Conservation (phyloP, 805 yeast species). For the Starmerella geochares region DNA sequence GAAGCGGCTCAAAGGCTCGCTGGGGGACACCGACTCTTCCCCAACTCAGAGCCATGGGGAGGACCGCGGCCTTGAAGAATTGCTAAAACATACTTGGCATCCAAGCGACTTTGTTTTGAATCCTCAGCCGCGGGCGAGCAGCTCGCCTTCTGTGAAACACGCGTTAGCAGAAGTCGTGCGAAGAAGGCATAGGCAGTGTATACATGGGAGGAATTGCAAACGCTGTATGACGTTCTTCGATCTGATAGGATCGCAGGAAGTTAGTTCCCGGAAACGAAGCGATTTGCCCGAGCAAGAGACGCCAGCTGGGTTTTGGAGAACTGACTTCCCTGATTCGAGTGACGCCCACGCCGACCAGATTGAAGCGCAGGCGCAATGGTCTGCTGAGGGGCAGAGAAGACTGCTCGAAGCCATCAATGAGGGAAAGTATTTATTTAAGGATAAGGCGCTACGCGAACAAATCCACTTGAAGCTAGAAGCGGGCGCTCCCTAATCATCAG, state of each 20-base stretch:
- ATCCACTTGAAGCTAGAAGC: background rate
- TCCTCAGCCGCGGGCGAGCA: background rate
- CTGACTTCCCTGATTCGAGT: constrained; percentile 16
- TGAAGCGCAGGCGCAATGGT: background rate
- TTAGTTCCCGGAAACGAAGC: background rate
- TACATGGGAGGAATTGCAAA: constrained; percentile 12
- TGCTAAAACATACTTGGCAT: constrained; percentile 14
- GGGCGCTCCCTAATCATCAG: too few species aligned
- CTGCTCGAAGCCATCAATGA: constrained; percentile 12
- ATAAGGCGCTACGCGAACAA: background rate
- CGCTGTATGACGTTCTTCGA: constrained; percentile 6
- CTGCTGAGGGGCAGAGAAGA: constrained; percentile 12
- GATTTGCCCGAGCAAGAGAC: constrained; percentile 13
- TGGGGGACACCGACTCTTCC: background rate
- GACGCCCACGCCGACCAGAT: background rate
- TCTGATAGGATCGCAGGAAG: background rate
- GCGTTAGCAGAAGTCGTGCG: background rate
- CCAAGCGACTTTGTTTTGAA: constrained; percentile 17
- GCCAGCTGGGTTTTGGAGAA: constrained; percentile 21
- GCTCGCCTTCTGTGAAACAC: background rate
- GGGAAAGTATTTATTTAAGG: constrained; percentile 15
- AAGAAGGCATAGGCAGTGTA: background rate
- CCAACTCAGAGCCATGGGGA: background rate
- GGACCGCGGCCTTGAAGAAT: background rate
- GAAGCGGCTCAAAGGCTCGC: background rate